A percentile compares a stretch with the other conserved stretches of the same genome.
These are phyloP conservation scores for Paracamarosporium sp. DNA, from an alignment of 2,329 filamentous ascomycete genomes.

Conservation along the genomic window DNA sequence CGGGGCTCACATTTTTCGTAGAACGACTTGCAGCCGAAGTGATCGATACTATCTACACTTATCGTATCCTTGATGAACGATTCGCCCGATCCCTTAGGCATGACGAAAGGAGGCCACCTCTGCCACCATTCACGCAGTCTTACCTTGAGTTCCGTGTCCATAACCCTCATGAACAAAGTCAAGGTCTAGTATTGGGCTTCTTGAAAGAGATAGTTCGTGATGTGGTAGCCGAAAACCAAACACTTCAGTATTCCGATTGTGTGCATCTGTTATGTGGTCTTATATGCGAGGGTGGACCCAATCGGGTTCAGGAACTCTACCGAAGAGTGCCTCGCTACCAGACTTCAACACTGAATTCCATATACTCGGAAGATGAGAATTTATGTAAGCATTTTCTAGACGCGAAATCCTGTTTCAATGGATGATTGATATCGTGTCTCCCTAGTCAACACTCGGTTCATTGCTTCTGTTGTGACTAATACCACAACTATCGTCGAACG, in stretches of 20 bases:
- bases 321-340: not conserved
- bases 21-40: not conserved
- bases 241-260: not conserved
- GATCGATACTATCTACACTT: not conserved
- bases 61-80: not conserved
- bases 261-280: not conserved
- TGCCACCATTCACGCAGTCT: not conserved
- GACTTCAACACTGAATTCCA: not conserved
- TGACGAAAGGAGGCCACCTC: not conserved
- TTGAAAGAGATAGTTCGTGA: not conserved
- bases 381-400: not conserved
- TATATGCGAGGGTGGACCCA: not conserved
- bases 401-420: not conserved
- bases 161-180: not conserved
- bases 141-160: slow-evolving; percentile 4
- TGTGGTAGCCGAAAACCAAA: not conserved
- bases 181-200: not conserved
- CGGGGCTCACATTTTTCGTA: not conserved
- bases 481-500: not conserved
- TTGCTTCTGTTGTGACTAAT: not conserved
- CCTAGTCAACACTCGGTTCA: not conserved
- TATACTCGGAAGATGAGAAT: not conserved
- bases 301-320: not conserved
- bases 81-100: not conserved
- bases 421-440: not conserved